Evolutionary conservation across 768 basidiomycete genomes (phyloP).

Genomic region (Rhodotorula kratochvilovae): DNA sequence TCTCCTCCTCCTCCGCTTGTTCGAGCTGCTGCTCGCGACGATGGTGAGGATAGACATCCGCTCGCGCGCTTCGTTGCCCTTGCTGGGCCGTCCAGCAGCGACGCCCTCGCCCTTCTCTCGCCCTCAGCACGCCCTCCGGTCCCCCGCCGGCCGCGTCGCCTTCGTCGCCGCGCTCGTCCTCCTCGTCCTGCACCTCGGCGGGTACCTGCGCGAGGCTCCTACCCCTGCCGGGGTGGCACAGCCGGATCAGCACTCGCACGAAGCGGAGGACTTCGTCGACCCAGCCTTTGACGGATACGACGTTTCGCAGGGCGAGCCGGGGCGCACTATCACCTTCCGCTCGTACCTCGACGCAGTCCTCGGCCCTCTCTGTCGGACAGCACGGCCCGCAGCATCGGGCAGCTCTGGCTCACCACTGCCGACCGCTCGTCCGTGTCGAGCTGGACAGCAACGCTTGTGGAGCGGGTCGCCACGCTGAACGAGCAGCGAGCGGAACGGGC

Average conservation of each 20-base stretch:
- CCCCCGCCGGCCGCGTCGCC: background rate
- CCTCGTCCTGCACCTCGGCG: background rate
- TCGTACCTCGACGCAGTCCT: background rate
- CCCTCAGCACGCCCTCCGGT: background rate
- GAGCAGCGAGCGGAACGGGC: background rate
- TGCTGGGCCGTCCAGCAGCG: too few species aligned
- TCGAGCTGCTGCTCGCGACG: too few species aligned
- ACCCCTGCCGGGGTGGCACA: too few species aligned
- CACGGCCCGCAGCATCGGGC: too few species aligned
- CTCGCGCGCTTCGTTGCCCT: too few species aligned
- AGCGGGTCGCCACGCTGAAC: background rate
- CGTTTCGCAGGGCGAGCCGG: background rate
- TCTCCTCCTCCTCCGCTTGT: too few species aligned
- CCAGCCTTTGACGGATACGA: background rate
- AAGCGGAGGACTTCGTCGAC: background rate
- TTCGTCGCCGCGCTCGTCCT: background rate
- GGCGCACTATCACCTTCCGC: background rate
- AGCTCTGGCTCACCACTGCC: background rate
- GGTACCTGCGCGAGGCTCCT: background rate
- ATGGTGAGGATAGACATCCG: too few species aligned
- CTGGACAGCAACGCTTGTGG: background rate
- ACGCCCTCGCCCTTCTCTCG: too few species aligned
- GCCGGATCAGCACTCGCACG: too few species aligned
- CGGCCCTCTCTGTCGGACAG: background rate
- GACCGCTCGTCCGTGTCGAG: background rate